phyloP scores from a whole-genome alignment of 352 stramenopile species.

The Halophytophthora batemanensis region DNA sequence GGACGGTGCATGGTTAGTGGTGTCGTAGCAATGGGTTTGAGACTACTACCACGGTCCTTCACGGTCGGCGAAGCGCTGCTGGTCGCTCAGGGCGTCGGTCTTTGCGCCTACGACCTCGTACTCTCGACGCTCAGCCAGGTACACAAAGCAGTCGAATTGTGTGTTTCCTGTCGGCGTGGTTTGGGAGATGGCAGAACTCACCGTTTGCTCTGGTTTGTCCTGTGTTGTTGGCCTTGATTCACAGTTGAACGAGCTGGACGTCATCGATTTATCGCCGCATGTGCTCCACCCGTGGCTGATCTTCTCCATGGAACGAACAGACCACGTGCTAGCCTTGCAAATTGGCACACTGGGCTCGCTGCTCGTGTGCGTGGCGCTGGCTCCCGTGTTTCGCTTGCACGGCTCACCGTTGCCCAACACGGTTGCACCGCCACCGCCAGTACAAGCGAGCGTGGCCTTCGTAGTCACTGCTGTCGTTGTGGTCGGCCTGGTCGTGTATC shows the following conservation, averaged over 20 bases:
- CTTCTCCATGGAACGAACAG: slow-evolving; percentile 30
- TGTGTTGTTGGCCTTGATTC: not conserved
- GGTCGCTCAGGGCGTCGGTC: slow-evolving; percentile 52
- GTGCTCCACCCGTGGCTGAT: slow-evolving; percentile 25
- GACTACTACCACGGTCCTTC: slow-evolving; percentile 57
- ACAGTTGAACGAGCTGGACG: slow-evolving; percentile 25
- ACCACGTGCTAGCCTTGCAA: slow-evolving; percentile 54
- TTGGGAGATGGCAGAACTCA: no score
- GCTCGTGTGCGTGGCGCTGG: slow-evolving; percentile 42
- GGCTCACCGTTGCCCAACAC: slow-evolving; percentile 39
- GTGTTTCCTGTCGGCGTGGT: not conserved
- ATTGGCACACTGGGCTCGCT: slow-evolving; percentile 51
- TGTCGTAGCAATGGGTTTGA: slow-evolving; percentile 40
- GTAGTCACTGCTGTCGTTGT: slow-evolving; percentile 26
- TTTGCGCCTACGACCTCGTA: slow-evolving; percentile 47
- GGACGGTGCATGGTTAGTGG: slow-evolving; percentile 29
- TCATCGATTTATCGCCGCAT: slow-evolving; percentile 10
- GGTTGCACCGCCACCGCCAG: slow-evolving; percentile 31
- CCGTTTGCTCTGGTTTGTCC: no score
- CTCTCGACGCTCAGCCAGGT: slow-evolving; percentile 49
- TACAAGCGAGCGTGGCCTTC: slow-evolving; percentile 25
- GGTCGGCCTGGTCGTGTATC: slow-evolving; percentile 41
- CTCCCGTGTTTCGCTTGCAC: slow-evolving; percentile 41
- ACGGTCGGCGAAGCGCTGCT: slow-evolving; percentile 72
- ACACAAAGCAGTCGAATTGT: not conserved